Conservation (phyloP, 257 asterid genomes). For the Scutellaria barbata region DNA sequence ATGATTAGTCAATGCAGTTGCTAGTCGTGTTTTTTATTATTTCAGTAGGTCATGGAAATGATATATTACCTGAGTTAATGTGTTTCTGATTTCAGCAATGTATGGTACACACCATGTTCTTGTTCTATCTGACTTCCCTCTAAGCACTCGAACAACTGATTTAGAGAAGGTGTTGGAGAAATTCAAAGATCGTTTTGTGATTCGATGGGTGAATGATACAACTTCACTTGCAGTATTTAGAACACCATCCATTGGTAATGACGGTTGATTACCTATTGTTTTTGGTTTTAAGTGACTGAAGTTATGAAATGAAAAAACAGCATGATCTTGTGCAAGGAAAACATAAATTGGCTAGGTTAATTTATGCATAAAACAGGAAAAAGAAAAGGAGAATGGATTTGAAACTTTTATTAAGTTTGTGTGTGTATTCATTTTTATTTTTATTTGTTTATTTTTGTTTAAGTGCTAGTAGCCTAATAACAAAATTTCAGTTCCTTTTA, state of each 20-base stretch:
- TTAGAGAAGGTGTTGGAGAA: constrained; percentile 70
- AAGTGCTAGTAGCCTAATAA: too few relatives aligned
- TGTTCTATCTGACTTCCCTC: constrained; percentile 73
- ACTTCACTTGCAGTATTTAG: constrained; percentile 85
- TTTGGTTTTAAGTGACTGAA: constrained; percentile 18
- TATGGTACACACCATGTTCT: constrained; percentile 79
- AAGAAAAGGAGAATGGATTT: too few relatives aligned
- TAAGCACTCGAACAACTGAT: constrained; percentile 70
- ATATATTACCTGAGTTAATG: constrained; percentile 18
- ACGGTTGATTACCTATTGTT: neutral
- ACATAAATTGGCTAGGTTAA: neutral
- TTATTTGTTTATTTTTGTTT: too few relatives aligned
- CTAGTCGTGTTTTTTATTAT: neutral
- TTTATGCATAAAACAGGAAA: too few relatives aligned
- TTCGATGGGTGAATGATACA: constrained; percentile 92
- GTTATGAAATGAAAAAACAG: neutral
- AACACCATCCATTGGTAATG: constrained; percentile 78
- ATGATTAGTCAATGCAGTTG: constrained; percentile 18
- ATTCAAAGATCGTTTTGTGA: constrained; percentile 73
- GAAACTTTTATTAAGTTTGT: too few relatives aligned
- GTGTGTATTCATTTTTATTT: too few relatives aligned
- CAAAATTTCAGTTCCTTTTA: too few relatives aligned
- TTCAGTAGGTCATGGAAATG: constrained; percentile 38
- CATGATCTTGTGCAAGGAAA: neutral
- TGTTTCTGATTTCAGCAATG: constrained; percentile 44